Evolutionary conservation across 805 yeast genomes (phyloP), one percentile per base, ranked within the genome.

Genomic region (Lachancea mirantina): DNA sequence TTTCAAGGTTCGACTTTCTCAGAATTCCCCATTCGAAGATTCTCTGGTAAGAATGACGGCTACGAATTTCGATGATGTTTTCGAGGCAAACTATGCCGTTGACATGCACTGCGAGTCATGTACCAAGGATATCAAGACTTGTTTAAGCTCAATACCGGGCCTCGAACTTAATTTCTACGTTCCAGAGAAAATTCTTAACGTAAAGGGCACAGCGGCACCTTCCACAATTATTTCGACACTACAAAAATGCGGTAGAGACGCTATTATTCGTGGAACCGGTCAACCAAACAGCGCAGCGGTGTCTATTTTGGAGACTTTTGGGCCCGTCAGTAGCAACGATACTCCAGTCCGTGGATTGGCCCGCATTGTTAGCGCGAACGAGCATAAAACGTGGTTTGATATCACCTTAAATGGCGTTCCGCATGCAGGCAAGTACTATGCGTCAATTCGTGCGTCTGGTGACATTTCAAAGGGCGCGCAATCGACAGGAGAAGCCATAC

Each of bases 261-360:
- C 95, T 3, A 84, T 89, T 42, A 80, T 89, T 15, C 68, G 97
- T 39, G 97, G 97, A 5, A 76, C 95, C 0, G 96, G 96, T 3
- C 69, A 65, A 36, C 79, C 94, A 11, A 79, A 88, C 54, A 71
- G 83, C 13, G 95, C 96, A 1, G 96, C 95, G 0, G 97, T 88
- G 19, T 76, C 92, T 43, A 88, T 88, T 29, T 59, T 88, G 36
- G 97, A 89, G 53, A 70, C 81, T 13, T 81, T 79, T 46, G 73
- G 65, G 30, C 60, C 62, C 2, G 39, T 49, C n/a, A 60, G 59
- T 17, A 72, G 70, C 42, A 40, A 37, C 14, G 52, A 53, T 9
- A 64, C 67, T 23, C 83, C 88, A 0, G 94, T 89, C 15, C 76
- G 81, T 49, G 97, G 97, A 0, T 66, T 88, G 25, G 95, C 88